A percentile compares a stretch with the other conserved stretches of the same genome.
These are phyloP conservation scores for Coccomyxa sp. DNA, from an alignment of 139 green algal species.

Conservation along the genomic window DNA sequence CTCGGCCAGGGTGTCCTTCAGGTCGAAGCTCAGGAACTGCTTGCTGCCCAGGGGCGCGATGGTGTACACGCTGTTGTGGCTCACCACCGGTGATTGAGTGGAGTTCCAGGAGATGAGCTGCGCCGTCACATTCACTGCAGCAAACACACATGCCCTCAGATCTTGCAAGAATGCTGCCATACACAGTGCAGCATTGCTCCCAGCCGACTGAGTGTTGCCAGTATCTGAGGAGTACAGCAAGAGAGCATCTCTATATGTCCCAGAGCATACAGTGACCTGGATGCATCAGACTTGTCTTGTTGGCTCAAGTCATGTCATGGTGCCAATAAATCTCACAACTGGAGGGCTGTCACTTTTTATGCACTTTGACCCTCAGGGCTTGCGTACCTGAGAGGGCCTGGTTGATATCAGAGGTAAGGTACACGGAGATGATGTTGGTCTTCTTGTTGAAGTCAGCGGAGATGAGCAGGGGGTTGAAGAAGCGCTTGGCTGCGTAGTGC, in stretches of 20 bases:
- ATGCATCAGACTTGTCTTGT: no score
- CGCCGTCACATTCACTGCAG: conserved; percentile 9
- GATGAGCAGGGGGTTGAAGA: conserved; percentile 37
- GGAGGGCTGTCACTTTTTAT: no score
- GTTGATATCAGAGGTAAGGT: conserved; percentile 31
- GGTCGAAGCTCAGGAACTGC: neutral
- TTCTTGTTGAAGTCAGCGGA: conserved; percentile 5
- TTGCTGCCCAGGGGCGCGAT: conserved; percentile 8
- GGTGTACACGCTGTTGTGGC: neutral
- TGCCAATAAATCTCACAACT: no score
- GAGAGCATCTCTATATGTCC: no score
- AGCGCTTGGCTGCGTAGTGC: conserved; percentile 40
- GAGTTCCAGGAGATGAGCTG: conserved; percentile 10
- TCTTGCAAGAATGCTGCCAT: no score
- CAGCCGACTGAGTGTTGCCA: no score
- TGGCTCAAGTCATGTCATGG: no score
- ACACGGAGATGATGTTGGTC: neutral
- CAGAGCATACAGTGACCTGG: no score
- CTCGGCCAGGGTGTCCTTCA: neutral
- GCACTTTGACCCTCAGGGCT: no score
- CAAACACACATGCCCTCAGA: no score
- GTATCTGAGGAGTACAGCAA: no score
- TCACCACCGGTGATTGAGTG: neutral
- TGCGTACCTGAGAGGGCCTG: conserved; percentile 24
- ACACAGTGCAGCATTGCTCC: no score